phyloP scores from a whole-genome alignment of 2,329 filamentous ascomycete genomes.

The Penicillium sp. region DNA sequence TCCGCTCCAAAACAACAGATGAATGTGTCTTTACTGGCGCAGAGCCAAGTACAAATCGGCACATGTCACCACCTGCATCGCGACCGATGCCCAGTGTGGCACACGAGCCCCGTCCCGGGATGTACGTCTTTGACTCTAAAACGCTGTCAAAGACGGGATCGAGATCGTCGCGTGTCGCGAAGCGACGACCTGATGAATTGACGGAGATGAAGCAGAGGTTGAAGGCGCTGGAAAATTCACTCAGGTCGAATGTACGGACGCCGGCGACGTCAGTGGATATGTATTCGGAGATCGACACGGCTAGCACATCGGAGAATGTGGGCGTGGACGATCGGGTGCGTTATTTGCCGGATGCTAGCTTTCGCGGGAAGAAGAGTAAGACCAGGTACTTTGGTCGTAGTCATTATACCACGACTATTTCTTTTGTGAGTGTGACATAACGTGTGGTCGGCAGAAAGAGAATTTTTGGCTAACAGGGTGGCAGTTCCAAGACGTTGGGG shows the following conservation, averaged over 20 bases:
- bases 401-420: conserved; percentile 32
- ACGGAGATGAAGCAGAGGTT: conserved; percentile 32
- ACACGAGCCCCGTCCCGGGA: conserved; percentile 18
- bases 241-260: conserved; percentile 26
- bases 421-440: conserved; percentile 30
- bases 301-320: conserved; percentile 15
- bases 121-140: conserved; percentile 38
- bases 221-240: conserved; percentile 28
- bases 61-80: conserved; percentile 18
- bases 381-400: conserved; percentile 36
- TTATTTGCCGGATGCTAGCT: conserved; percentile 29
- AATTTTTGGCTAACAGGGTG: conserved; percentile 1
- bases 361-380: conserved; percentile 33
- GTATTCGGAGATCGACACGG: conserved; percentile 13
- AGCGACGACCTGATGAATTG: conserved; percentile 32
- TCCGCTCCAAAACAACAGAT: conserved; percentile 53
- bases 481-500: conserved; percentile 33
- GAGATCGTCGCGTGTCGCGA: conserved; percentile 25
- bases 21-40: conserved; percentile 55
- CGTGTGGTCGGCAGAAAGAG: not conserved
- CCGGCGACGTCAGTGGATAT: conserved; percentile 28
- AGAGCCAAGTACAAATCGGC: conserved; percentile 13
- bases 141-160: conserved; percentile 15
- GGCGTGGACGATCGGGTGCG: conserved; percentile 31
- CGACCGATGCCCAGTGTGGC: conserved; percentile 9